Evolutionary conservation across 2,329 filamentous ascomycete species (phyloP).

Genomic region (Penicillium sp.): DNA sequence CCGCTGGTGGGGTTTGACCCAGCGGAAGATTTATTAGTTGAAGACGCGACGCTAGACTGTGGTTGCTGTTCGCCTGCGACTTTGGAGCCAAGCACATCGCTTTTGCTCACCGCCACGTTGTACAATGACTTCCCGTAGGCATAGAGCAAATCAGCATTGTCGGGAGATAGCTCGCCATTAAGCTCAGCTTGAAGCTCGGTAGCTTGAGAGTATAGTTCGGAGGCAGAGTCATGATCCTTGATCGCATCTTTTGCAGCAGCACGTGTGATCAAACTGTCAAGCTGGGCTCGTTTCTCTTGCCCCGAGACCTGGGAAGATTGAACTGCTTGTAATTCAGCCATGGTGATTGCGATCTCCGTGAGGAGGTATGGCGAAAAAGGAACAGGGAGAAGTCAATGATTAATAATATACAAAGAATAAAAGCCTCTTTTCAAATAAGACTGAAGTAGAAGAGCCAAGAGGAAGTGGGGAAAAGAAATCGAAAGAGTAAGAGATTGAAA

Average conservation of each 20-base stretch:
- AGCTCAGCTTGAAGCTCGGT: constrained; percentile 86
- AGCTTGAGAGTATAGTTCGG: constrained; percentile 84
- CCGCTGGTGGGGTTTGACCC: constrained; percentile 17
- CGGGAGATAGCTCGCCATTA: constrained; percentile 85
- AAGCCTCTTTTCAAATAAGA: not conserved
- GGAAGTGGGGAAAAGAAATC: not conserved
- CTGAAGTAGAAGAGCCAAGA: not conserved
- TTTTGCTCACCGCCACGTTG: constrained; percentile 90
- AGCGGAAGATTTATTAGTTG: constrained; percentile 38
- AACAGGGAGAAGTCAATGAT: not conserved
- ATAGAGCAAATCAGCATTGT: constrained; percentile 92
- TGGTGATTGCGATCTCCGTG: constrained; percentile 10
- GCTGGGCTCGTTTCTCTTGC: constrained; percentile 57
- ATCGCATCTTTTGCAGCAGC: constrained; percentile 83
- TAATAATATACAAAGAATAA: not conserved
- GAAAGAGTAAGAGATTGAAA: not conserved
- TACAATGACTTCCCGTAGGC: constrained; percentile 91
- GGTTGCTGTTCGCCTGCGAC: constrained; percentile 60
- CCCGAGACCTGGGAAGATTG: constrained; percentile 16
- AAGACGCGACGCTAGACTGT: constrained; percentile 51
- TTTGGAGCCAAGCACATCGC: constrained; percentile 85
- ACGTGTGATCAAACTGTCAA: constrained; percentile 75
- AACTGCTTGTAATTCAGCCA: constrained; percentile 26
- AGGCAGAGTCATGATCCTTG: constrained; percentile 81
- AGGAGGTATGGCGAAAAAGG: not conserved